Base-by-base conservation (phyloP, 148 eudicot species). In the Fagopyrum esculentum region DNA sequence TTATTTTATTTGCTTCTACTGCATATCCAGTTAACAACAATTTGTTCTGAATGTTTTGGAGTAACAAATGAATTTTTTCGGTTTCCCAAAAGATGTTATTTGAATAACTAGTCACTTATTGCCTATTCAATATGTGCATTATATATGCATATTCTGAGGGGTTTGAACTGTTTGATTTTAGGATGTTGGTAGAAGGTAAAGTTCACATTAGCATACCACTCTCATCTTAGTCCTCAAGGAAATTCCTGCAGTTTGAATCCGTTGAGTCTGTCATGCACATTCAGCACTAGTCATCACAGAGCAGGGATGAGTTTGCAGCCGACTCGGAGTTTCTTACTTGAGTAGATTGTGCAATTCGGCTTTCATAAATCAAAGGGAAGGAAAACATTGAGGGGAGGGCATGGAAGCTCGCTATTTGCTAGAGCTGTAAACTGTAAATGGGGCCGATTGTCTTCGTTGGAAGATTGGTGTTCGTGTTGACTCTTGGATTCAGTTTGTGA, bases 341-440 rank as follows among this genome's bases (percentile, higher is more conserved):
- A 61, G 15, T 29, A 15, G 30, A 4, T 26, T 26, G 71, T 19
- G 13, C 43, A 35, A 35, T 6, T 66, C 47, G 5, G 15, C 47
- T 66, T 35, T 66, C 71, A 66, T 47, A 66, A 66, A 66, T 15
- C n/a, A 13, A 66, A 66, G 17, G 71, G 43, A 9, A 40, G 70
- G 7, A 12, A 63, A 64, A 12, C n/a, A 45, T 64, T 40, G 70
- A 64, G 35, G 63, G 29, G 29, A 19, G n/a, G 22, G 0, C 26
- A 8, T 57, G 63, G 22, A 57, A 9, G 8, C 22, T 57, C 5
- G 64, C 12, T 59, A 59, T 59, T 59, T 59, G 35, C 64, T 59
- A 59, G 64, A 59, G 64, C 64, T 22, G 69, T 6, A 43, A 66
- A 66, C 47, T 66, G 69, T 63, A 35, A 63, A 66, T 66, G 13